These are phyloP conservation scores for Saturnispora mendoncae DNA, from an alignment of 805 yeast genomes.

Conservation along the genomic window DNA sequence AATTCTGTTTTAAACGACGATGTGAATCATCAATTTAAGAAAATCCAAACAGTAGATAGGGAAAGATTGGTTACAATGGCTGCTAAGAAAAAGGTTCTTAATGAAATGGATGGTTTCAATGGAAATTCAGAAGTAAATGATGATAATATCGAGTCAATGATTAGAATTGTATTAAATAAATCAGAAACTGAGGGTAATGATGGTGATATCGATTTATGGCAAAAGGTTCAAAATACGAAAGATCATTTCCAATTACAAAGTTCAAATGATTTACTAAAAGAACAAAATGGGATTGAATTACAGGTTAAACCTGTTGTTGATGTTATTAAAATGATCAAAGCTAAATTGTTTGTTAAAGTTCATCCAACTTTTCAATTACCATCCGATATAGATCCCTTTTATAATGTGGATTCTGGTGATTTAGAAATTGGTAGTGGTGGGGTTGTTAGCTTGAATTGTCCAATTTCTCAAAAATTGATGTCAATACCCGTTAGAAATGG, in stretches of 20 bases:
- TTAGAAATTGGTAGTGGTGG: conserved; percentile 71
- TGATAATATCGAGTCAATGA: conserved; percentile 5
- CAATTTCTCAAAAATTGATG: conserved; percentile 47
- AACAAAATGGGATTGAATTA: conserved; percentile 7
- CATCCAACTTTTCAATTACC: conserved; percentile 62
- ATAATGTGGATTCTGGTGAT: conserved; percentile 34
- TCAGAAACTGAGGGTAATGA: not conserved
- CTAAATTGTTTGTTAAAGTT: conserved; percentile 35
- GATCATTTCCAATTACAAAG: not conserved
- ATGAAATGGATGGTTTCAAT: conserved; percentile 1
- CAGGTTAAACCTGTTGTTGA: conserved; percentile 2
- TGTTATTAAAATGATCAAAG: not conserved
- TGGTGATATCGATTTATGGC: conserved; percentile 1
- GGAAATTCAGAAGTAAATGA: conserved; percentile 4
- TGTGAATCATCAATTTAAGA: not conserved
- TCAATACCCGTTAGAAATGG: conserved; percentile 46
- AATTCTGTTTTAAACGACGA: not conserved
- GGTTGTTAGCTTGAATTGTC: conserved; percentile 56
- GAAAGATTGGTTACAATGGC: conserved; percentile 4
- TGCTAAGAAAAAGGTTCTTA: conserved; percentile 3
- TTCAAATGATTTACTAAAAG: not conserved
- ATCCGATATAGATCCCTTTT: conserved; percentile 15
- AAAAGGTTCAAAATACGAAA: not conserved
- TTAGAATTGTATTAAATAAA: not conserved
- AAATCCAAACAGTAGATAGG: not conserved